A percentile compares a stretch with the other conserved stretches of the same genome.
Evolutionary conservation across 352 stramenopile genomes (phyloP).

Genomic region (Phytopythium sindhum): DNA sequence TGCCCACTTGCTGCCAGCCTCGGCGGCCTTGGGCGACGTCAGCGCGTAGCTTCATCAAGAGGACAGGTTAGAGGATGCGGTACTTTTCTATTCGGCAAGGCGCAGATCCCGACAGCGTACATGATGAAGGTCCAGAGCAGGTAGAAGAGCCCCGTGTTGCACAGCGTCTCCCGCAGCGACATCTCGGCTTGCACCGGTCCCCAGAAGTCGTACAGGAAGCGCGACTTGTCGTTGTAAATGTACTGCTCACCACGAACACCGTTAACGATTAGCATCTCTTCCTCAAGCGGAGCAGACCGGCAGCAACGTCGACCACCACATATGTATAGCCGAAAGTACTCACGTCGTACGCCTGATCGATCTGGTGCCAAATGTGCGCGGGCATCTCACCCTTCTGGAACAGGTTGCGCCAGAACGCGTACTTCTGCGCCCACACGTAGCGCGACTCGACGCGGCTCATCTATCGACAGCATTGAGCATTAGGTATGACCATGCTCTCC

Average conservation of each 20-base stretch:
- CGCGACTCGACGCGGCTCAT: slow-evolving; percentile 44
- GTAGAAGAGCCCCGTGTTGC: slow-evolving; percentile 68
- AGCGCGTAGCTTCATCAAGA: slow-evolving; percentile 35
- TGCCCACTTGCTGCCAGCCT: slow-evolving; percentile 43
- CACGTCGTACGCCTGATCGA: slow-evolving; percentile 70
- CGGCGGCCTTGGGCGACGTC: slow-evolving; percentile 36
- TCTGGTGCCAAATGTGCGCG: slow-evolving; percentile 37
- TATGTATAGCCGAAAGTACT: slow-evolving; percentile 3
- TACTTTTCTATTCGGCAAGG: not conserved
- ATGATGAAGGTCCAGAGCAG: slow-evolving; percentile 58
- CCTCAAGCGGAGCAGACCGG: not conserved
- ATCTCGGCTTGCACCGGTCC: slow-evolving; percentile 40
- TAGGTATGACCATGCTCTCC: no score
- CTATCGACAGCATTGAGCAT: slow-evolving; percentile 13
- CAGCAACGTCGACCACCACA: not conserved
- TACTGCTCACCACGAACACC: slow-evolving; percentile 22
- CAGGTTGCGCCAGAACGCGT: slow-evolving; percentile 47
- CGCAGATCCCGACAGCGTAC: slow-evolving; percentile 19
- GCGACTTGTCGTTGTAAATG: slow-evolving; percentile 56
- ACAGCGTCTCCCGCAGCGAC: slow-evolving; percentile 41
- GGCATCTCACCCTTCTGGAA: slow-evolving; percentile 49
- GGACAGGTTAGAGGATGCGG: slow-evolving; percentile 7
- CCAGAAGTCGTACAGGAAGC: slow-evolving; percentile 65
- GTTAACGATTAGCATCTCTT: slow-evolving; percentile 8
- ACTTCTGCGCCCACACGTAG: slow-evolving; percentile 66